Conservation (phyloP, 306 rosid genomes). For the Glycine tomentella region DNA sequence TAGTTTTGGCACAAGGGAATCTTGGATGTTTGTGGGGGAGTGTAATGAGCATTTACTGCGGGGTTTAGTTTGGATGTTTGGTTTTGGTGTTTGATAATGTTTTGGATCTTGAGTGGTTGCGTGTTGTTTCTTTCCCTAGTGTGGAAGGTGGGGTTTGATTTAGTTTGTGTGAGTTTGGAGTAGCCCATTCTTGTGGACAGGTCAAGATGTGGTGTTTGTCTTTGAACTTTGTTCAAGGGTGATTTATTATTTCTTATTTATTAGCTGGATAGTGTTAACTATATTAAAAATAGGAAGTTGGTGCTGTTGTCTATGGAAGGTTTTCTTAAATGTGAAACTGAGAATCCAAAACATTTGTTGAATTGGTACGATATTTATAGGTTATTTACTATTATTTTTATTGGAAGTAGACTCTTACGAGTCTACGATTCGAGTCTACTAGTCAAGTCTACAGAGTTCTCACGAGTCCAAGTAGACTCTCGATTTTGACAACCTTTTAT, state of each 20-base stretch:
- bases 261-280: constrained; percentile 29
- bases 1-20: constrained; percentile 18
- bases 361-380: too few relatives aligned
- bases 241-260: constrained; percentile 44
- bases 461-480: too few relatives aligned
- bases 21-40: constrained; percentile 6
- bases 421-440: too few relatives aligned
- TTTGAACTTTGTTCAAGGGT: constrained; percentile 46
- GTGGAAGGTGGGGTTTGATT: constrained; percentile 36
- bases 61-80: constrained; percentile 28
- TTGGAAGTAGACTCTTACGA: too few relatives aligned
- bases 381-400: too few relatives aligned
- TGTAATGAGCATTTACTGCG: constrained; percentile 23
- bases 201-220: constrained; percentile 44
- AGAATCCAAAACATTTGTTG: constrained; percentile 34
- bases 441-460: too few relatives aligned
- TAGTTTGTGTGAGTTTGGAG: constrained; percentile 17
- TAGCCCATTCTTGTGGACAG: constrained; percentile 48
- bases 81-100: constrained; percentile 19
- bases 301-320: constrained; percentile 8
- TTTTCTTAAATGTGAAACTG: constrained; percentile 14
- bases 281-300: constrained; percentile 6
- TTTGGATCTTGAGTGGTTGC: constrained; percentile 36
- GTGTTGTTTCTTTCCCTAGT: constrained; percentile 5
- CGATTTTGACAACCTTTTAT: too few relatives aligned